A percentile compares a stretch with the other conserved stretches of the same genome.
These are phyloP conservation scores for Coleophoma eucalyptorum DNA, from an alignment of 2,329 filamentous ascomycete species.

Conservation along the genomic window DNA sequence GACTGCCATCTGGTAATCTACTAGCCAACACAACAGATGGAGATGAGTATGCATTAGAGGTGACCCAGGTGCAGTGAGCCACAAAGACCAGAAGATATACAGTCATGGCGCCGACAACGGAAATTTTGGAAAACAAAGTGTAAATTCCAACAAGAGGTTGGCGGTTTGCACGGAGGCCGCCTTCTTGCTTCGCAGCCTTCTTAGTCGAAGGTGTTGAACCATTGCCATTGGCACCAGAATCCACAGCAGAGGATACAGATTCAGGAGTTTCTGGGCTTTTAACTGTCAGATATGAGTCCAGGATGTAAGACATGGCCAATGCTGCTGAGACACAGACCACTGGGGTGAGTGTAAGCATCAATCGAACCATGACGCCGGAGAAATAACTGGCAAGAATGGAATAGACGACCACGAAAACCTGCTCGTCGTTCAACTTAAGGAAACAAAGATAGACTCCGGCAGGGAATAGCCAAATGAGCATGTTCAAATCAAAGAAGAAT, in stretches of 20 bases:
- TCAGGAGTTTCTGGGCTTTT: slow-evolving; percentile 55
- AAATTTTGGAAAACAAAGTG: slow-evolving; percentile 70
- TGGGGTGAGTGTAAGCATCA: slow-evolving; percentile 96
- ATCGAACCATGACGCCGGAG: slow-evolving; percentile 96
- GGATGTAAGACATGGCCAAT: slow-evolving; percentile 79
- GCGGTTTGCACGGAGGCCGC: slow-evolving; percentile 62
- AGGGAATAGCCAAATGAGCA: slow-evolving; percentile 98
- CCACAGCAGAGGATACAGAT: slow-evolving; percentile 33
- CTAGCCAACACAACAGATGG: slow-evolving; percentile 95
- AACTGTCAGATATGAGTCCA: slow-evolving; percentile 78
- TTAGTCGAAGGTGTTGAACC: slow-evolving; percentile 44
- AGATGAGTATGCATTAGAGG: slow-evolving; percentile 97
- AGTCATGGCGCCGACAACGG: slow-evolving; percentile 69
- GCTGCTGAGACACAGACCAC: slow-evolving; percentile 94
- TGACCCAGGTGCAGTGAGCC: slow-evolving; percentile 98
- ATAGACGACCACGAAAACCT: slow-evolving; percentile 97
- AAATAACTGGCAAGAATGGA: slow-evolving; percentile 97
- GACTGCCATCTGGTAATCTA: slow-evolving; percentile 85
- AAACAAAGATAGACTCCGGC: slow-evolving; percentile 98
- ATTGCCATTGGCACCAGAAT: slow-evolving; percentile 30
- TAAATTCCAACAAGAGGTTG: slow-evolving; percentile 82
- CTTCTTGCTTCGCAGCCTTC: slow-evolving; percentile 46
- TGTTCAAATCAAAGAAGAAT: slow-evolving; percentile 98
- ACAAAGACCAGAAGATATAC: slow-evolving; percentile 91
- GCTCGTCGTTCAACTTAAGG: slow-evolving; percentile 88